Percentiles rank a stretch among this genome's conserved stretches.
phyloP scores from a whole-genome alignment of 768 basidiomycete species.

The Lactarius quietus region DNA sequence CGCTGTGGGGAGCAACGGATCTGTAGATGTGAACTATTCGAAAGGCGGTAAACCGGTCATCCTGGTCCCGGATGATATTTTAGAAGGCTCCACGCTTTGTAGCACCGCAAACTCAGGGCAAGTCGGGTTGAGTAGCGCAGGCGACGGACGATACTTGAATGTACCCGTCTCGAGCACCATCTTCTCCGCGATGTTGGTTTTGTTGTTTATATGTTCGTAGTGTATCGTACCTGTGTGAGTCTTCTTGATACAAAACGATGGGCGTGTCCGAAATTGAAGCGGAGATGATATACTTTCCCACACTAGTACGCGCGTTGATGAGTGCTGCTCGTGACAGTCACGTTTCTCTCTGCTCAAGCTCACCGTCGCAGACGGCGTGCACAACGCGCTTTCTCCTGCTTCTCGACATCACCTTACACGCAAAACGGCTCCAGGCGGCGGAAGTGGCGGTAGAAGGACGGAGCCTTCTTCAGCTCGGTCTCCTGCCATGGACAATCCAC shows the following conservation, averaged over 20 bases:
- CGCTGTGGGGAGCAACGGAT: constrained; percentile 63
- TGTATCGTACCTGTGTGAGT: not conserved
- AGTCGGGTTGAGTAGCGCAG: not conserved
- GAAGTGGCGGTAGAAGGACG: constrained; percentile 37
- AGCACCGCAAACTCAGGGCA: not conserved
- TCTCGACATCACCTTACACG: constrained; percentile 22
- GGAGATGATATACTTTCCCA: constrained; percentile 16
- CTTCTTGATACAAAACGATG: too few species aligned
- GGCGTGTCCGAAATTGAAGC: constrained; percentile 12
- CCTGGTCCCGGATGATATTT: constrained; percentile 42
- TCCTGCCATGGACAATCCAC: constrained; percentile 83
- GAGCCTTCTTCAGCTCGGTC: constrained; percentile 45
- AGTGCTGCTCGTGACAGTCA: constrained; percentile 2
- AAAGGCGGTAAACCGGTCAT: constrained; percentile 59
- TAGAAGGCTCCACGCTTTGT: constrained; percentile 40
- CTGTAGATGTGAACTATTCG: constrained; percentile 57
- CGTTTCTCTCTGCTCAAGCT: constrained; percentile 23
- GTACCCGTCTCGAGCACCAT: not conserved
- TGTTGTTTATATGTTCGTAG: not conserved
- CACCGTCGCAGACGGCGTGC: constrained; percentile 28
- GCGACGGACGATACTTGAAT: not conserved
- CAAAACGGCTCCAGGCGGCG: constrained; percentile 39
- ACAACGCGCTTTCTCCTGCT: constrained; percentile 23
- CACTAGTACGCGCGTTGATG: constrained; percentile 12
- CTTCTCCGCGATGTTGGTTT: not conserved